phyloP scores from a whole-genome alignment of 1,284 basidiomycete species.

The Cryptococcus floricola region DNA sequence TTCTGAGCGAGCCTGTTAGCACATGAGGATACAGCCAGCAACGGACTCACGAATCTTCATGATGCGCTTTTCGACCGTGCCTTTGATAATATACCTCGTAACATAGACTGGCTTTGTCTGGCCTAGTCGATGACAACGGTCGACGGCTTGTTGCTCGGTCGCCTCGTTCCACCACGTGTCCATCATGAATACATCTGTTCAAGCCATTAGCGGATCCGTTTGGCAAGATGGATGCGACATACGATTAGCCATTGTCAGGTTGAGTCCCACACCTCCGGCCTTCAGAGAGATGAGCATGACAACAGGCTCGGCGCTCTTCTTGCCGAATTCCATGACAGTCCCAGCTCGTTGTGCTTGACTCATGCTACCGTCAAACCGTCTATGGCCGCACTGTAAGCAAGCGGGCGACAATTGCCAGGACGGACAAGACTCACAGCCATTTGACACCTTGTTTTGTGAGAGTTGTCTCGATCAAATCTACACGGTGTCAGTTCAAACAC shows the following conservation, averaged over 20 bases:
- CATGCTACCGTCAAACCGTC: slow-evolving; percentile 90
- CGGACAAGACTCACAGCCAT: slow-evolving; percentile 53
- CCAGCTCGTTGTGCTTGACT: slow-evolving; percentile 75
- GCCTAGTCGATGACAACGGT: slow-evolving; percentile 55
- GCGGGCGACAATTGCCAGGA: background rate
- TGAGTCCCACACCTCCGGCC: slow-evolving; percentile 89
- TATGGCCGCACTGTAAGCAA: slow-evolving; percentile 7
- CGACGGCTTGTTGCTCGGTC: slow-evolving; percentile 73
- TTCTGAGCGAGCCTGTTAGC: slow-evolving; percentile 21
- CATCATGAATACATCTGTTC: slow-evolving; percentile 88
- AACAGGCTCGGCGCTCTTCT: slow-evolving; percentile 62
- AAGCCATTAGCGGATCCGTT: slow-evolving; percentile 48
- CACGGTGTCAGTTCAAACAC: slow-evolving; percentile 5
- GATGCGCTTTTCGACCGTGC: slow-evolving; percentile 68
- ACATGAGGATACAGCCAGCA: background rate
- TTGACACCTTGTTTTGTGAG: slow-evolving; percentile 69
- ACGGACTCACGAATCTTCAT: slow-evolving; percentile 63
- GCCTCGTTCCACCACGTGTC: slow-evolving; percentile 96
- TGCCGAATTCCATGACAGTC: slow-evolving; percentile 71
- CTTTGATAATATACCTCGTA: slow-evolving; percentile 72
- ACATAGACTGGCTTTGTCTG: slow-evolving; percentile 65
- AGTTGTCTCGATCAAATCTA: slow-evolving; percentile 70
- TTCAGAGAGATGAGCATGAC: slow-evolving; percentile 85
- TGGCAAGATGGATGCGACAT: slow-evolving; percentile 4
- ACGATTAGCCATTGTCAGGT: slow-evolving; percentile 53